phyloP scores from a whole-genome alignment of 768 basidiomycete genomes.

The Suillus subluteus region DNA sequence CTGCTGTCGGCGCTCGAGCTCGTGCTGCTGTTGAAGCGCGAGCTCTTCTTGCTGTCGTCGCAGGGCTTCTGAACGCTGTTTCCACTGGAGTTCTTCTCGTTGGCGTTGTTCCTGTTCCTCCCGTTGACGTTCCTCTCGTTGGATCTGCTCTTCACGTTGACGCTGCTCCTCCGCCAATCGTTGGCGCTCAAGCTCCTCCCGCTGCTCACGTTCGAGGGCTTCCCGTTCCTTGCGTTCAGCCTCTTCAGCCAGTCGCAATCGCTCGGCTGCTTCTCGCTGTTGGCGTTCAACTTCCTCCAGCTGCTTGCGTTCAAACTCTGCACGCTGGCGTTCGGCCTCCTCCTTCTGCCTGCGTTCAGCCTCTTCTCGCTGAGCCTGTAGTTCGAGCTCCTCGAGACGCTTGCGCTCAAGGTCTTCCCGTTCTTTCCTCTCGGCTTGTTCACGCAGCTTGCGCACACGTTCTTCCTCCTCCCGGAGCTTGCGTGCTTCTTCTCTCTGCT shows the following conservation, averaged over 20 bases:
- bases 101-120: constrained; percentile 7
- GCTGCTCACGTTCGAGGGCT: constrained; percentile 2
- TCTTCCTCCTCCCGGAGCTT: constrained; percentile 9
- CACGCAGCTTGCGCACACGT: background rate
- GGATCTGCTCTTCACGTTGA: background rate
- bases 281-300: constrained; percentile 16
- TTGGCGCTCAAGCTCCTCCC: background rate
- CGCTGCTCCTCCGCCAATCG: constrained; percentile 2
- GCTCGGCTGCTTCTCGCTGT: constrained; percentile 9
- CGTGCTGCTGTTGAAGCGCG: constrained; percentile 4
- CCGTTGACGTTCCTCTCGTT: background rate
- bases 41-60: constrained; percentile 10
- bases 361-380: constrained; percentile 8
- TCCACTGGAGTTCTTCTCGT: constrained; percentile 8
- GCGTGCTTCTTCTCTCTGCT: constrained; percentile 15
- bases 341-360: constrained; percentile 13
- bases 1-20: constrained; percentile 7
- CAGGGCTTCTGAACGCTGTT: constrained; percentile 3
- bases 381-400: constrained; percentile 6
- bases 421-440: constrained; percentile 13
- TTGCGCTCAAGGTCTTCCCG: constrained; percentile 16
- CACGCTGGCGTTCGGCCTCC: constrained; percentile 26
- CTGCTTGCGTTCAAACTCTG: constrained; percentile 19
- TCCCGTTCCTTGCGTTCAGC: background rate
- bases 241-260: constrained; percentile 13